phyloP scores from a whole-genome alignment of 2,329 filamentous ascomycete genomes.

The Scorias spongiosa region DNA sequence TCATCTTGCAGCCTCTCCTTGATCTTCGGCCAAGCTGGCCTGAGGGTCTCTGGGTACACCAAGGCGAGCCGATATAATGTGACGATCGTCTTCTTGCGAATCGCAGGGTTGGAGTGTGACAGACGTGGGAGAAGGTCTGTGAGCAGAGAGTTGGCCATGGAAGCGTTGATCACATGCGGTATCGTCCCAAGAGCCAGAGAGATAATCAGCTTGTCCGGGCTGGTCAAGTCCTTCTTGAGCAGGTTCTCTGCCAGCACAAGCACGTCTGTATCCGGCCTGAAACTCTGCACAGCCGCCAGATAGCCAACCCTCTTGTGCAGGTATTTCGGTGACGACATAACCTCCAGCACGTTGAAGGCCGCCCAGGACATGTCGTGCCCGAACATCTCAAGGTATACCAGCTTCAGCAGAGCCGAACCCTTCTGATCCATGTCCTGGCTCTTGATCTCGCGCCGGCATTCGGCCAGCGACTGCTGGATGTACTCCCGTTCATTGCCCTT shows the following conservation, averaged over 20 bases:
- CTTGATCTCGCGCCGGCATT: conserved; percentile 87
- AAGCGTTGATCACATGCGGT: conserved; percentile 89
- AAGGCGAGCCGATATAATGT: conserved; percentile 85
- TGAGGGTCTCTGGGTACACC: conserved; percentile 88
- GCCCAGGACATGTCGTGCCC: conserved; percentile 99
- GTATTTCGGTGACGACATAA: conserved; percentile 94
- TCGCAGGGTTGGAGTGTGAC: conserved; percentile 67
- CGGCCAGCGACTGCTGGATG: conserved; percentile 80
- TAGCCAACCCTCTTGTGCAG: conserved; percentile 93
- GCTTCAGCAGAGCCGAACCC: conserved; percentile 85
- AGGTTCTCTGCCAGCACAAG: conserved; percentile 95
- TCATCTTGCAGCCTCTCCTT: conserved; percentile 87
- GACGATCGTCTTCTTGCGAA: conserved; percentile 91
- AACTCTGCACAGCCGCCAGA: conserved; percentile 88
- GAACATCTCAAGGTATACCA: conserved; percentile 97
- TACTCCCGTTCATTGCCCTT: conserved; percentile 93
- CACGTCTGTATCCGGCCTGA: conserved; percentile 87
- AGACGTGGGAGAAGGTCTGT: conserved; percentile 75
- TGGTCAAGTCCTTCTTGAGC: conserved; percentile 81
- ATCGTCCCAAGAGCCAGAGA: conserved; percentile 75
- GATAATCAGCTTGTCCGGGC: conserved; percentile 59
- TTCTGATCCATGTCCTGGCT: conserved; percentile 96
- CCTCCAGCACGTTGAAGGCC: conserved; percentile 92
- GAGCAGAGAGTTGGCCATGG: conserved; percentile 77
- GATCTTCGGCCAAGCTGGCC: conserved; percentile 92